Percentiles rank a stretch among this genome's conserved stretches.
Conservation (phyloP, 2,329 filamentous ascomycete species). For the Lithohypha guttulata region DNA sequence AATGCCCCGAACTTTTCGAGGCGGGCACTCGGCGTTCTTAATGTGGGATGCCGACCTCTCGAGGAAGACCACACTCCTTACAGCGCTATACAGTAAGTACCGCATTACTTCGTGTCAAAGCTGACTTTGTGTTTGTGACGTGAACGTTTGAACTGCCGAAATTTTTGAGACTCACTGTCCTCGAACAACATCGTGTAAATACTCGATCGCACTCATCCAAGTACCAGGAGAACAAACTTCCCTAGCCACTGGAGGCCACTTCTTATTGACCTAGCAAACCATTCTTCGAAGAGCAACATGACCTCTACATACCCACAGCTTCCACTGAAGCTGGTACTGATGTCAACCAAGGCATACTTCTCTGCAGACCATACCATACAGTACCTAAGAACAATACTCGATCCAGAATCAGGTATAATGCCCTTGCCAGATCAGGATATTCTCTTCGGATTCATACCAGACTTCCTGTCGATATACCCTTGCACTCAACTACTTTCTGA, state of each 20-base stretch:
- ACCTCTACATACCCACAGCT: slow-evolving; percentile 24
- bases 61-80: no score
- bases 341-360: slow-evolving; percentile 75
- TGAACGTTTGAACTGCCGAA: no score
- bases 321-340: slow-evolving; percentile 56
- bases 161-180: no score
- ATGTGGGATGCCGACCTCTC: slow-evolving; percentile 6
- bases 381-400: slow-evolving; percentile 43
- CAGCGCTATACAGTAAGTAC: no score
- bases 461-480: slow-evolving; percentile 56
- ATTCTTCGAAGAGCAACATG: no score
- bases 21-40: slow-evolving; percentile 5
- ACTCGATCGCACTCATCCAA: no score
- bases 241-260: no score
- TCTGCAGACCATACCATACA: slow-evolving; percentile 50
- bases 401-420: slow-evolving; percentile 36
- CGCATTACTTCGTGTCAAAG: no score
- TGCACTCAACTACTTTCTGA: slow-evolving; percentile 31
- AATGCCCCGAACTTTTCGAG: slow-evolving; percentile 1
- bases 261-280: no score
- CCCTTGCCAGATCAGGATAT: slow-evolving; percentile 38
- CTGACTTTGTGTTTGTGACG: no score
- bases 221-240: no score
- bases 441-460: slow-evolving; percentile 67
- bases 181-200: no score